Evolutionary conservation across 176 grass and related monocot genomes (phyloP), one percentile per base, ranked within the genome.

Genomic region (Canna indica): DNA sequence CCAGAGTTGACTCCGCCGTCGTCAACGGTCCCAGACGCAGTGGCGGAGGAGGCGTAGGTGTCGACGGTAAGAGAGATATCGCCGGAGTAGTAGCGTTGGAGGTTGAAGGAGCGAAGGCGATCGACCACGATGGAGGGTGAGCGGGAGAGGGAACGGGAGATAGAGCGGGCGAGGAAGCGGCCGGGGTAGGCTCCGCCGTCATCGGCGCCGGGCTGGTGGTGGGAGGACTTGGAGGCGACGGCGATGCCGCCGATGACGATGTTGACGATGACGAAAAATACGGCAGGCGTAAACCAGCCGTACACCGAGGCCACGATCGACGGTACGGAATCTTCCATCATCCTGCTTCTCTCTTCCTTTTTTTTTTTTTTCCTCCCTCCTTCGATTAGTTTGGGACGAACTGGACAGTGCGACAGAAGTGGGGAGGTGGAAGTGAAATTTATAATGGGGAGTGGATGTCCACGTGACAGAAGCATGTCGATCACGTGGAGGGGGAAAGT

Each of bases 181-280:
- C n/a, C 14, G 50, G 41, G 41, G 22, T 25, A 26, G 24, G 53
- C 53, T 63, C 45, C 15, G 54, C 20, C 12, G 31, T 57, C 53
- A 22, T 25, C 11, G 47, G 28, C 12, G 47, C 8, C 22, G 20
- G 10, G 65, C 22, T 26, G 65, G n/a, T n/a, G 10, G 26, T 74
- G 50, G 41, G 69, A 3, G 59, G 0, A 42, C 82, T 87, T 90
- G 82, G 89, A 92, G 39, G 86, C 90, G 65, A 97, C 72, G 53
- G 89, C 94, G 72, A 97, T 97, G 86, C 88, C 90, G 33, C 93
- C 93, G 64, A 97, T 92, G 77, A 97, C 89, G 75, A 97, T 18
- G 79, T 92, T 97, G 77, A 97, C 79, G 25, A 97, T 59, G 27
- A 97, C 9, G 84, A 97, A 97, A 20, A 97, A 74, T 26, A 97